phyloP scores from a whole-genome alignment of 257 asterid species.

The Solanum paucissectum region DNA sequence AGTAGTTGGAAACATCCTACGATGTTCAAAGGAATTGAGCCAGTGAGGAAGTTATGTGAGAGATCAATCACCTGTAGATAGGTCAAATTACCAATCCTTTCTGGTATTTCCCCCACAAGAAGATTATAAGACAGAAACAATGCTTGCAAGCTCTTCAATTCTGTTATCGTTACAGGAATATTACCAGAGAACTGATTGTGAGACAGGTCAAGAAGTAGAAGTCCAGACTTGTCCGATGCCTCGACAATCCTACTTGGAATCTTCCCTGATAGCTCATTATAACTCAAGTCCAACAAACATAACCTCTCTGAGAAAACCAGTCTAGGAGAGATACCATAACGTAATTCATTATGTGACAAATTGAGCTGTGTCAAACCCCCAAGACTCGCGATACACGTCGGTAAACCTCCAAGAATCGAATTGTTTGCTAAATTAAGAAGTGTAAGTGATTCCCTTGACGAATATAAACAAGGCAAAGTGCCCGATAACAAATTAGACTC shows the following conservation, averaged over 20 bases:
- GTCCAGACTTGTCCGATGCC: slow-evolving; percentile 50
- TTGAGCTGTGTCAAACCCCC: slow-evolving; percentile 50
- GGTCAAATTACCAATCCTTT: slow-evolving; percentile 76
- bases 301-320: slow-evolving; percentile 56
- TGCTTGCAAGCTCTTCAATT: slow-evolving; percentile 76
- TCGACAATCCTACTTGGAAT: slow-evolving; percentile 46
- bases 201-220: slow-evolving; percentile 65
- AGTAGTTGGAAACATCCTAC: slow-evolving; percentile 90
- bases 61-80: slow-evolving; percentile 87
- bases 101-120: slow-evolving; percentile 71
- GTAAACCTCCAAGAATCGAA: slow-evolving; percentile 72
- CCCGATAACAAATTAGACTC: slow-evolving; percentile 56
- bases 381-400: slow-evolving; percentile 63
- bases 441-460: slow-evolving; percentile 40
- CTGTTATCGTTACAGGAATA: slow-evolving; percentile 60
- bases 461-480: slow-evolving; percentile 68
- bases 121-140: slow-evolving; percentile 64
- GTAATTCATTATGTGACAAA: slow-evolving; percentile 54
- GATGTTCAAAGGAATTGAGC: slow-evolving; percentile 65
- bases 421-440: slow-evolving; percentile 68
- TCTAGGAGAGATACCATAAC: slow-evolving; percentile 77
- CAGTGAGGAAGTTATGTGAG: slow-evolving; percentile 64
- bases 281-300: slow-evolving; percentile 67
- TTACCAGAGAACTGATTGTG: slow-evolving; percentile 58
- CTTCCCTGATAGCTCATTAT: slow-evolving; percentile 55